phyloP scores from a whole-genome alignment of 2,329 filamentous ascomycete genomes.

The Cladophialophora psammophila region DNA sequence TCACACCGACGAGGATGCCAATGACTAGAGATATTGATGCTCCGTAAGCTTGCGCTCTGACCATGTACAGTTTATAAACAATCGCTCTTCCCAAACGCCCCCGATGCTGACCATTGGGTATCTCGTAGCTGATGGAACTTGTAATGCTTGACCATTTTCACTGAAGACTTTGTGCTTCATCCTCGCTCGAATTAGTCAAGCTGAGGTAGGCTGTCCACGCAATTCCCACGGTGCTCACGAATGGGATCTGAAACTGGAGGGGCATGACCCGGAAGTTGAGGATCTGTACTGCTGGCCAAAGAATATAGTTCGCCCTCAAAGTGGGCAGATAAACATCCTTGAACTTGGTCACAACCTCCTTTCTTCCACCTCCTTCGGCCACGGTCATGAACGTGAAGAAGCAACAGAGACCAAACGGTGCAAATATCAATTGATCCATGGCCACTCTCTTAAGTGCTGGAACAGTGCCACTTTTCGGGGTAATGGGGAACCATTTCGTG shows the following conservation, averaged over 20 bases:
- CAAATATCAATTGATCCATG: slow-evolving; percentile 92
- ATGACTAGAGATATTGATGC: background rate
- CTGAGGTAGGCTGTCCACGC: slow-evolving; percentile 98
- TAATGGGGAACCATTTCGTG: slow-evolving; percentile 80
- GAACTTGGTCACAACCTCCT: slow-evolving; percentile 82
- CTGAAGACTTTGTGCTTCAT: slow-evolving; percentile 51
- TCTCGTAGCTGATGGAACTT: slow-evolving; percentile 10
- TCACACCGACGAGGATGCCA: background rate
- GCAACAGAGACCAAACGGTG: slow-evolving; percentile 81
- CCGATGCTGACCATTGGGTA: slow-evolving; percentile 14
- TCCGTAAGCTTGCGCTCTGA: slow-evolving; percentile 15
- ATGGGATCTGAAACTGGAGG: slow-evolving; percentile 94
- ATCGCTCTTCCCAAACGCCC: slow-evolving; percentile 11
- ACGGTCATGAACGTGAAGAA: slow-evolving; percentile 98
- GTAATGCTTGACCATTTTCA: slow-evolving; percentile 5
- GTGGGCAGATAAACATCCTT: slow-evolving; percentile 93
- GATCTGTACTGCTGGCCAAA: slow-evolving; percentile 96
- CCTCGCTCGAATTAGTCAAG: slow-evolving; percentile 84
- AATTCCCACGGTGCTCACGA: slow-evolving; percentile 94
- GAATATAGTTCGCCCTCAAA: slow-evolving; percentile 91
- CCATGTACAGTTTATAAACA: slow-evolving; percentile 10
- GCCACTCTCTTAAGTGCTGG: slow-evolving; percentile 90
- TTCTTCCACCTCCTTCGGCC: slow-evolving; percentile 85
- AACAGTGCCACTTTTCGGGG: slow-evolving; percentile 73
- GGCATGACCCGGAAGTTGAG: slow-evolving; percentile 97